Evolutionary conservation across 2,329 filamentous ascomycete genomes (phyloP).

Genomic region (Cryphonectria japonica): DNA sequence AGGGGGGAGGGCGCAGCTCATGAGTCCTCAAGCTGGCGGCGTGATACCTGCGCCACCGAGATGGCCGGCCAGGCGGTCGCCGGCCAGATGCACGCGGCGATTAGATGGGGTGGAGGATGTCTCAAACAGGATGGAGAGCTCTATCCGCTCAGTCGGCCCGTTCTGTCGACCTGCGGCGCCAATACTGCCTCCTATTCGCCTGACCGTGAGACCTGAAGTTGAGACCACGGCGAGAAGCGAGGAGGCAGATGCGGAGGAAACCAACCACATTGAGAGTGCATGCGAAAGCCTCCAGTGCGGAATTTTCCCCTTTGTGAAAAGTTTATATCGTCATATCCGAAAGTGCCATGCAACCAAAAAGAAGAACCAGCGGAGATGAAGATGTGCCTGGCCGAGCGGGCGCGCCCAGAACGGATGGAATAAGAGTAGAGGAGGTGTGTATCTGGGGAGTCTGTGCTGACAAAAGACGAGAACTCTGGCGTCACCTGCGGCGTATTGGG

Average conservation of each 20-base stretch:
- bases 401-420: conserved; percentile 11
- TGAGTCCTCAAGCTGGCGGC: conserved; percentile 14
- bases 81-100: conserved; percentile 23
- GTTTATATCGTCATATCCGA: not conserved
- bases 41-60: conserved; percentile 18
- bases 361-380: conserved; percentile 20
- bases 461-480: conserved; percentile 7
- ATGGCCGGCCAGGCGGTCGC: conserved; percentile 26
- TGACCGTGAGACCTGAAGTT: conserved; percentile 18
- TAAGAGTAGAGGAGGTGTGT: conserved; percentile 13
- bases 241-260: conserved; percentile 13
- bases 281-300: conserved; percentile 4
- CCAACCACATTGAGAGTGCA: conserved; percentile 28
- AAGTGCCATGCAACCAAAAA: conserved; percentile 13
- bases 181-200: conserved; percentile 19
- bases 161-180: conserved; percentile 13
- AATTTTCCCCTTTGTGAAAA: not conserved
- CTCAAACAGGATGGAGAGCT: conserved; percentile 16
- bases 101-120: conserved; percentile 21
- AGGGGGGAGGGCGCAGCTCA: conserved; percentile 11
- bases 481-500: not conserved
- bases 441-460: conserved; percentile 16
- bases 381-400: conserved; percentile 19
- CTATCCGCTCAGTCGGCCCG: conserved; percentile 1
- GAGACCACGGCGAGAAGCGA: conserved; percentile 24